These are phyloP conservation scores for Alternaria dauci DNA, from an alignment of 2,329 filamentous ascomycete genomes.

Conservation along the genomic window DNA sequence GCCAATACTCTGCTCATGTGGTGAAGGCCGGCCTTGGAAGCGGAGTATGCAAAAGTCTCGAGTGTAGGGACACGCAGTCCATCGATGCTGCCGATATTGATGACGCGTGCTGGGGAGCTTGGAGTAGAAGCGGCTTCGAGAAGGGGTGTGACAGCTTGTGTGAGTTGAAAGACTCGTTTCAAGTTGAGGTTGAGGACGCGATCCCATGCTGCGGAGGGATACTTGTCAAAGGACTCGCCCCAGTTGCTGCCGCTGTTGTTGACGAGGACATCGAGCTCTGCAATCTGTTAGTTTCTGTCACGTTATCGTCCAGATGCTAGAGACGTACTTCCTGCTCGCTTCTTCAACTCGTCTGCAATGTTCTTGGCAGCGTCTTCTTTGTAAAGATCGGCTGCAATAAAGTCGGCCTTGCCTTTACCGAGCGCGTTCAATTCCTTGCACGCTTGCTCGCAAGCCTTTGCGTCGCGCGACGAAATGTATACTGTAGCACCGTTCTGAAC, in stretches of 20 bases:
- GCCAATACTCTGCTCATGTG: slow-evolving; percentile 72
- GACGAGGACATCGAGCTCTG: slow-evolving; percentile 67
- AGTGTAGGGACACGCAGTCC: slow-evolving; percentile 67
- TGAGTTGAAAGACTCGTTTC: slow-evolving; percentile 71
- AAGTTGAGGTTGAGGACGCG: slow-evolving; percentile 68
- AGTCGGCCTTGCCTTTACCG: slow-evolving; percentile 65
- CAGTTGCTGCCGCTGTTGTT: slow-evolving; percentile 73
- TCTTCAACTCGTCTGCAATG: slow-evolving; percentile 66
- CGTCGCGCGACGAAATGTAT: slow-evolving; percentile 73
- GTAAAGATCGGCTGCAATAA: slow-evolving; percentile 69
- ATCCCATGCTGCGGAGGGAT: slow-evolving; percentile 63
- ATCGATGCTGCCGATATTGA: slow-evolving; percentile 72
- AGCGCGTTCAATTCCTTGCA: slow-evolving; percentile 65
- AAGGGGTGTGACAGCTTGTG: slow-evolving; percentile 68
- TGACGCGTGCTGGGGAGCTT: slow-evolving; percentile 64
- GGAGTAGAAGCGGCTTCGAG: slow-evolving; percentile 61
- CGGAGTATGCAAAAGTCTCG: slow-evolving; percentile 67
- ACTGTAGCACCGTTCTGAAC: slow-evolving; percentile 71
- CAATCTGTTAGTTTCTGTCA: neutral
- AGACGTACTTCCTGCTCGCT: slow-evolving; percentile 56
- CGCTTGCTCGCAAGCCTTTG: slow-evolving; percentile 67
- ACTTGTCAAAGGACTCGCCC: slow-evolving; percentile 67
- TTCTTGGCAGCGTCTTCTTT: slow-evolving; percentile 66
- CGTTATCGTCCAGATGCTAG: neutral
- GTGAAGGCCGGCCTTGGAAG: slow-evolving; percentile 69